These are phyloP conservation scores for Castanea mollissima DNA, from an alignment of 306 rosid species.

Conservation along the genomic window DNA sequence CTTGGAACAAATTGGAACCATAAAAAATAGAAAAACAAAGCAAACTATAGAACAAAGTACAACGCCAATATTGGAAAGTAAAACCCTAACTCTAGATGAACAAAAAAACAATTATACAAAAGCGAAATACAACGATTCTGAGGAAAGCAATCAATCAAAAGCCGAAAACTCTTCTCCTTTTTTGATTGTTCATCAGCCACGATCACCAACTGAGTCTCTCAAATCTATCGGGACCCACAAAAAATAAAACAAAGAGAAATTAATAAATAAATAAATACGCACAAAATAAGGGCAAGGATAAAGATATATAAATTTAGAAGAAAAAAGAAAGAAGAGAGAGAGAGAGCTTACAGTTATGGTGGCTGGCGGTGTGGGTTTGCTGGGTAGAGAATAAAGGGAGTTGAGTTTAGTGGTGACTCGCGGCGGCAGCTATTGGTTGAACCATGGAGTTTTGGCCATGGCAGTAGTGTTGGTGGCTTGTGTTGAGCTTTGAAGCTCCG, in stretches of 20 bases:
- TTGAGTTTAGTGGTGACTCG: no score
- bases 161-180: neutral
- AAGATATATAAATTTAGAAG: neutral
- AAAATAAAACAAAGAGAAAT: no score
- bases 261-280: neutral
- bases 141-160: neutral
- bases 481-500: no score
- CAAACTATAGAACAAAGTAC: conserved; percentile 38
- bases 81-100: conserved; percentile 33
- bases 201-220: neutral
- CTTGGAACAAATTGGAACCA: conserved; percentile 19
- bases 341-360: neutral
- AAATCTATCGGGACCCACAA: neutral
- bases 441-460: no score
- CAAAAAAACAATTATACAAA: neutral
- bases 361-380: no score
- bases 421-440: no score
- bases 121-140: neutral
- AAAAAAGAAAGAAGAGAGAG: neutral
- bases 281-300: neutral
- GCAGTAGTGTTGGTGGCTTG: no score
- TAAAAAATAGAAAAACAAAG: conserved; percentile 24
- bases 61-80: conserved; percentile 28
- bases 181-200: neutral
- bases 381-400: no score